Base-by-base conservation (phyloP, 140 eudicot species). In the Anethum foeniculum region DNA sequence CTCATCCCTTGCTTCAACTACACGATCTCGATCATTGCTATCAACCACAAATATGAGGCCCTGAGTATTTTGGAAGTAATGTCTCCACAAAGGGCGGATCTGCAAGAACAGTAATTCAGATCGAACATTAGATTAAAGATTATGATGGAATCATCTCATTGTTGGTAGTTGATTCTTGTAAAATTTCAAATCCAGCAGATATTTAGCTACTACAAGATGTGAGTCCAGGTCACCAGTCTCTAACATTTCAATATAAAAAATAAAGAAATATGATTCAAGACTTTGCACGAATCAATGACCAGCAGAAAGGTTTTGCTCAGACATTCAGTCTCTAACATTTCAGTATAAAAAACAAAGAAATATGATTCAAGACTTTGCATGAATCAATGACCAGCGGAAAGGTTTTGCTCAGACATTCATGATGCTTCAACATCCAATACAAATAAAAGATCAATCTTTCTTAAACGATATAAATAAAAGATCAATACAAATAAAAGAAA, bases 21-120 rank as follows among this genome's bases (percentile, higher is more conserved):
- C 83, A 68, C 83, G 83, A 49, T 80, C 83, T 69, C 83, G 52
- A 71, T 80, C 83, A 49, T 80, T 80, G 83, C 83, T 80, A 36
- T 80, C 83, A 80, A 80, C 83, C 71, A 80, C 83, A 49, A 80
- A 80, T 76, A 80, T 80, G 47, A 80, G 83, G 8, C 83, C 83
- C 69, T 80, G 83, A 16, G 83, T 80, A 77, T 80, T 80, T 51
- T 80, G 83, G 75, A 78, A 78, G 75, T 78, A 78, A 62, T 78
- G 81, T 62, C 81, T 78, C 81, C 81, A 78, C 74, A 78, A 41
- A 60, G 81, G 81, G 16, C 81, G 81, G 39, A 78, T 78, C 81
- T 78, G 80, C 9, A 32, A 7, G 47, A 51, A 77, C 19, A 47
- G 48, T 8, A 65, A 34, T 56, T 32, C 28, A 6, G 38, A 52